Evolutionary conservation across 768 basidiomycete species (phyloP).

Genomic region (Podaxis sp.): DNA sequence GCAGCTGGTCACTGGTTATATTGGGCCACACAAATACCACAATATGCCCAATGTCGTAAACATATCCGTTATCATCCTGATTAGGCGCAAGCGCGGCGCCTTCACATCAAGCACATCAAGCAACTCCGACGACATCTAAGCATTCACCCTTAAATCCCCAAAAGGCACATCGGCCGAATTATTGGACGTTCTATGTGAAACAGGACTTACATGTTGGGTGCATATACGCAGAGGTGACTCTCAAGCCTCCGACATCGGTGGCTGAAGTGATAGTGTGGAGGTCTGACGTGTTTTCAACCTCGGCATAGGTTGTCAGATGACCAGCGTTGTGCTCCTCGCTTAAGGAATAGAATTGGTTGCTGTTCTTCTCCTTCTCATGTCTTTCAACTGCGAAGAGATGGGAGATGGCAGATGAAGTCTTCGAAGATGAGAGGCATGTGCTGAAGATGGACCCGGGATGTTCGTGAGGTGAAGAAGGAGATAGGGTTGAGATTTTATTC

Average conservation of each 20-base stretch:
- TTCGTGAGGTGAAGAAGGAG: neutral
- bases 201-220: neutral
- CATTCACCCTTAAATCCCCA: slow-evolving; percentile 2
- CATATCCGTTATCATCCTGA: neutral
- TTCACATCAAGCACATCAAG: slow-evolving; percentile 4
- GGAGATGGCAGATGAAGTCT: neutral
- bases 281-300: neutral
- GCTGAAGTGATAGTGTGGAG: neutral
- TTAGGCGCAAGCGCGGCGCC: neutral
- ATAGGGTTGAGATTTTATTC: neutral
- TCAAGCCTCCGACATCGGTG: slow-evolving; percentile 1
- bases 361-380: slow-evolving; percentile 8
- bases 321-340: neutral
- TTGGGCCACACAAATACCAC: neutral
- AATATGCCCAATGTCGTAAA: neutral
- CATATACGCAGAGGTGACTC: neutral
- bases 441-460: neutral
- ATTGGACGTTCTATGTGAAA: neutral
- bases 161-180: slow-evolving; percentile 7
- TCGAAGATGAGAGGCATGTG: slow-evolving; percentile 2
- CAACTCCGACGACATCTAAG: neutral
- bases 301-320: slow-evolving; percentile 1
- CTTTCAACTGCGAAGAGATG: neutral
- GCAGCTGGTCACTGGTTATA: neutral
- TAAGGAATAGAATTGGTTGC: neutral